A percentile compares a stretch with the other conserved stretches of the same genome.
phyloP scores from a whole-genome alignment of 2,329 filamentous ascomycete species.

The Penicillium sp. region DNA sequence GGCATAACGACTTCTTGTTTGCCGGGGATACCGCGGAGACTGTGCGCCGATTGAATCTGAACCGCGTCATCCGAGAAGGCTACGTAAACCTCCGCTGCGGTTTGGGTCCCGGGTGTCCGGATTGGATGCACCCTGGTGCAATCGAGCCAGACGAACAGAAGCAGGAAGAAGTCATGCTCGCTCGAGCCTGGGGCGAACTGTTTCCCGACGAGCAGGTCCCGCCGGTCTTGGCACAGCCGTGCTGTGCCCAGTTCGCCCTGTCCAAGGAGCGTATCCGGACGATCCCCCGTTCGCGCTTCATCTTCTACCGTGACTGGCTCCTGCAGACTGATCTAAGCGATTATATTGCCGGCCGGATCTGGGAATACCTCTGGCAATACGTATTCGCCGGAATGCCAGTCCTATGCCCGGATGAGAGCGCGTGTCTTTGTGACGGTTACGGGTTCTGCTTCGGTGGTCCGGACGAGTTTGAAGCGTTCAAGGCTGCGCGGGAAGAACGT shows the following conservation, averaged over 20 bases:
- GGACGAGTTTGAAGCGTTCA: constrained; percentile 17
- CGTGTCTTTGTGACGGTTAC: constrained; percentile 68
- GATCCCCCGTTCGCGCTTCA: constrained; percentile 58
- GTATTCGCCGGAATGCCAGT: constrained; percentile 59
- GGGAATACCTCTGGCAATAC: constrained; percentile 68
- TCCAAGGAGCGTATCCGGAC: constrained; percentile 60
- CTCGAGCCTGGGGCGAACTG: constrained; percentile 52
- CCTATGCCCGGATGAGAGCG: constrained; percentile 54
- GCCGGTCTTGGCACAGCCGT: constrained; percentile 61
- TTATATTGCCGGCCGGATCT: constrained; percentile 62
- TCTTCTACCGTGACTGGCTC: constrained; percentile 65
- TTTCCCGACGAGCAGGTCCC: constrained; percentile 51
- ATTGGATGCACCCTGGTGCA: constrained; percentile 58
- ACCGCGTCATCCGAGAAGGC: constrained; percentile 56
- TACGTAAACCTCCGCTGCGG: constrained; percentile 66
- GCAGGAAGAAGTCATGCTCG: constrained; percentile 53
- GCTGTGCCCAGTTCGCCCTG: constrained; percentile 68
- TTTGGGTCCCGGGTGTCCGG: constrained; percentile 62
- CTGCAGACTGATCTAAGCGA: constrained; percentile 61
- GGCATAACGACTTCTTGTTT: constrained; percentile 64
- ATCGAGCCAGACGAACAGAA: constrained; percentile 46
- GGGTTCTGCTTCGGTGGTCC: constrained; percentile 54
- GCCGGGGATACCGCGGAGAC: constrained; percentile 56
- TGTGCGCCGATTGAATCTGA: constrained; percentile 56
- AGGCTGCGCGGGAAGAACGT: constrained; percentile 4